Evolutionary conservation across 73 alveolate genomes (phyloP), one percentile per base, ranked within the genome.

Genomic region (Blepharisma japonicum): DNA sequence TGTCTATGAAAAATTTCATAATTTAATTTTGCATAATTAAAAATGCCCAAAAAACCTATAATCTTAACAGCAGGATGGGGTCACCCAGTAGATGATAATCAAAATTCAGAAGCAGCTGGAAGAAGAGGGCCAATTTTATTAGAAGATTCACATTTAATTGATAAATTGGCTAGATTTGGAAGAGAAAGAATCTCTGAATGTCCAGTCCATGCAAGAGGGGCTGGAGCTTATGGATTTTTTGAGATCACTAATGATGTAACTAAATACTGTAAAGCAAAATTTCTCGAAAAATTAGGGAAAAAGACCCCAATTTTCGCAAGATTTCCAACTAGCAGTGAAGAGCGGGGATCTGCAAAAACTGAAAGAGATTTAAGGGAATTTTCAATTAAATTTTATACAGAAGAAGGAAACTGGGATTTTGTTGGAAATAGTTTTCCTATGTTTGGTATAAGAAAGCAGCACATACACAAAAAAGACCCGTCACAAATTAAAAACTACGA

Each of bases 141-240:
- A 45, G 79, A 85, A 53, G 98, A 92, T 70, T 56, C 81, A 71
- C 94, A 86, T 70, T 90, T 90, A 20, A 84, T 92, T 72, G 98
- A 92, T 71, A 92, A 92, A 77, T 85, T 92, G 11, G 97, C 98
- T 42, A 90, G 88, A 67, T 92, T 92, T 81, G 98, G 90, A 66
- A 83, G 98, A 76, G 98, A 92, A 83, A 90, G 98, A 84, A 92
- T 92, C 80, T 97, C 98, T 21, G 98, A 92, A 79, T 77, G 98
- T 78, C 97, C 90, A 49, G 98, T 92, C 86, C 98, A 92, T 78
- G 98, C 98, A 53, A 90, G 85, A 74, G 98, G 98, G 71, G 97
- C 98, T 38, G 98, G 95, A 47, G 98, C 98, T 49, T 93, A 91
- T 71, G 98, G 98, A 46, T 90, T 87, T 77, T 87, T 92, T 83